These are phyloP conservation scores for Colletotrichum paranaense DNA, from an alignment of 2,329 filamentous ascomycete species.

Conservation along the genomic window DNA sequence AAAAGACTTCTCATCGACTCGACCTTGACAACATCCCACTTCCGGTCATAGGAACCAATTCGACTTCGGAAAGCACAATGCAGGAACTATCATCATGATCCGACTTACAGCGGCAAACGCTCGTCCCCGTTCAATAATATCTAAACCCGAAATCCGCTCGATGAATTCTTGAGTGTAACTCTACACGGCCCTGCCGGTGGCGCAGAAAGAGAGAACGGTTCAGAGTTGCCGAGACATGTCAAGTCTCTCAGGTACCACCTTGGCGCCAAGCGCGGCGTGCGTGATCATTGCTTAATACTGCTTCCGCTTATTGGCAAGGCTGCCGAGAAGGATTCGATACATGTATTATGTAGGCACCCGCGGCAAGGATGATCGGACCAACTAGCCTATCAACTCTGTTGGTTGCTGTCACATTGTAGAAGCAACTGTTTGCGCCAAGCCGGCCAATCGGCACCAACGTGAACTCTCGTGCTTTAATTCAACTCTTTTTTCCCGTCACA, in stretches of 20 bases:
- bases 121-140: neutral
- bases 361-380: neutral
- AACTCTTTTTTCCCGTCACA: neutral
- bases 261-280: neutral
- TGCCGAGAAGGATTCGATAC: neutral
- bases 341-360: neutral
- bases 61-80: neutral
- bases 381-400: neutral
- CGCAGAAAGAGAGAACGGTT: neutral
- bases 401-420: neutral
- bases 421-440: neutral
- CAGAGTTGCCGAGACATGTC: neutral
- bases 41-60: neutral
- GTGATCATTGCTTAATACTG: slow-evolving; percentile 7
- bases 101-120: neutral
- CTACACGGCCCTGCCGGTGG: neutral
- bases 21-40: neutral
- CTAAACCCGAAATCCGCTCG: neutral
- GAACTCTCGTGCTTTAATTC: neutral
- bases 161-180: neutral
- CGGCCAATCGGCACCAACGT: neutral
- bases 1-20: too few species aligned
- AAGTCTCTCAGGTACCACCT: neutral
- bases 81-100: neutral
- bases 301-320: slow-evolving; percentile 27